Evolutionary conservation across 495 filamentous ascomycete species (phyloP).

Genomic region (Daldinia concentrica): DNA sequence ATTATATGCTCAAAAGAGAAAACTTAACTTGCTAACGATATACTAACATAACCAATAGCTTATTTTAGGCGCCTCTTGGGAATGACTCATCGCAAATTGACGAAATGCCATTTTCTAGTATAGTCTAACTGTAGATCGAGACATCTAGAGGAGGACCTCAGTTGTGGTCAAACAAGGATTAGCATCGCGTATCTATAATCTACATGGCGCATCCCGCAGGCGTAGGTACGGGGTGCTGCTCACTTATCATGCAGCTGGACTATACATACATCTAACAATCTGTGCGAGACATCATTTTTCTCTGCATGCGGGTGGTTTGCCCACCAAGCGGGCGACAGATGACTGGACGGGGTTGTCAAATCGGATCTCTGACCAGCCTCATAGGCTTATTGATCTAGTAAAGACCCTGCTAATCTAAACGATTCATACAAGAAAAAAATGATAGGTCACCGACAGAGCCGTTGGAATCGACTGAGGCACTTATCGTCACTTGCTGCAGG

Average conservation of each 20-base stretch:
- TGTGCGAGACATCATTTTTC: constrained; percentile 36
- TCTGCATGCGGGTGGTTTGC: constrained; percentile 37
- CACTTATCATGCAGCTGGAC: constrained; percentile 20
- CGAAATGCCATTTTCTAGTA: neutral
- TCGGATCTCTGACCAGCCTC: constrained; percentile 31
- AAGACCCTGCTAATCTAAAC: constrained; percentile 19
- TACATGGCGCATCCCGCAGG: constrained; percentile 24
- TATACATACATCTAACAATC: constrained; percentile 18
- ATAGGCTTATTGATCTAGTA: constrained; percentile 28
- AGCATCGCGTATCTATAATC: constrained; percentile 38
- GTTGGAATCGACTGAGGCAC: constrained; percentile 23
- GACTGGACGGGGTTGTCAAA: constrained; percentile 19
- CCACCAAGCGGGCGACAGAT: constrained; percentile 18
- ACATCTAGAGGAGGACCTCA: neutral
- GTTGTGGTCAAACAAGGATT: constrained; percentile 18
- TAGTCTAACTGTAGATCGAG: neutral
- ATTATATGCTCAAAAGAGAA: constrained; percentile 5
- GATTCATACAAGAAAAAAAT: constrained; percentile 23
- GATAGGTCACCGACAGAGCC: constrained; percentile 29
- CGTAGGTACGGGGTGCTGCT: constrained; percentile 22
- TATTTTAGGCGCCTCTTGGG: neutral
- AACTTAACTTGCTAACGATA: neutral
- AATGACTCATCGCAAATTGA: neutral
- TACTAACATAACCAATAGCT: neutral
- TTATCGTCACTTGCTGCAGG: constrained; percentile 4